Base-by-base conservation (phyloP, 2,329 filamentous ascomycete species). In the Trichocomaceae sp. region DNA sequence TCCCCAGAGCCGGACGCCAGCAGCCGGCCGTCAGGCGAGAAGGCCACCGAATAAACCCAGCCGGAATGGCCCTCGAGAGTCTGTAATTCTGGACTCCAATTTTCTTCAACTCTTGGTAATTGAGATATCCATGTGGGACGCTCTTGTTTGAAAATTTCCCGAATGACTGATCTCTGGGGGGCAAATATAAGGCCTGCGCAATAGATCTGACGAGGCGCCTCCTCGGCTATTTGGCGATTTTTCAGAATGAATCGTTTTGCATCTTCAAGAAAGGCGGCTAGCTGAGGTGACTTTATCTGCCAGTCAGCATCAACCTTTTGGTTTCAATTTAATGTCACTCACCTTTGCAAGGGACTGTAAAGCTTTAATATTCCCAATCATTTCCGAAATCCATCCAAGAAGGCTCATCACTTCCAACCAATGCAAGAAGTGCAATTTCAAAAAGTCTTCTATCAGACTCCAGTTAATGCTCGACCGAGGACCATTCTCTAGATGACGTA, bases 131-230 rank as follows among this genome's bases (percentile, higher is more conserved):
- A 49, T 5, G 2, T 15, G 26, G 52, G 46, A 26, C 22, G 3
- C 12, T 54, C 46, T 12, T 26, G 17, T 4, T n/a, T 2, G 22
- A 48, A 49, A 1, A 0, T 1, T 3, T n/a, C 44, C 8, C 37
- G 39, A 5, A 54, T 35, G 22, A 44, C n/a, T 8, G 45, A 12
- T 5, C 0, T 8, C 6, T 2, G 15, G 1, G 46, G 50, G 2
- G 50, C 20, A 26, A 53, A 53, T 0, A 53, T 10, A 1, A 53
- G 12, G 2, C 50, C 33, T 8, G 44, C 17, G 29, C 12, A 37
- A 47, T 53, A 53, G 22, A 53, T 23, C 15, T 53, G 50, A 4
- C 47, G 50, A 2, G 50, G 50, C 2, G 42, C 50, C 12, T 37
- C n/a, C 4, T 47, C 44, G 2, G 22, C 10, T 41, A 29, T 41